phyloP scores from a whole-genome alignment of 2,329 filamentous ascomycete species.

The Ophioceras dolichostomum region DNA sequence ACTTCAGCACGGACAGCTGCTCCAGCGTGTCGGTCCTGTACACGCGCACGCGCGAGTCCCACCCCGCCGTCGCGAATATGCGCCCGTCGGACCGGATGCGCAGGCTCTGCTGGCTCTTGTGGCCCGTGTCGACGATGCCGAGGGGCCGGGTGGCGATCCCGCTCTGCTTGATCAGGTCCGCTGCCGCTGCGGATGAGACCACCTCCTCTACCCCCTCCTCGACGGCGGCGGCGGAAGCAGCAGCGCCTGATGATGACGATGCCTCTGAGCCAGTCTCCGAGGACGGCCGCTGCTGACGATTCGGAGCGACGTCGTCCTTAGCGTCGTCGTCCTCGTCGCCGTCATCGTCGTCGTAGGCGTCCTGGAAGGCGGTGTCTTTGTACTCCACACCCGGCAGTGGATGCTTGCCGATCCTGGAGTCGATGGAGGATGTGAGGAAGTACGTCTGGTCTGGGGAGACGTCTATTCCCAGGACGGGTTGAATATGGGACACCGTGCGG shows the following conservation, averaged over 20 bases:
- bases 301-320: no score
- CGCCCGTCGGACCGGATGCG: constrained; percentile 66
- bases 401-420: constrained; percentile 68
- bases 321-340: background rate
- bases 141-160: constrained; percentile 35
- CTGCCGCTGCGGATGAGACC: no score
- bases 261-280: no score
- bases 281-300: no score
- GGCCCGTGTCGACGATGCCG: constrained; percentile 63
- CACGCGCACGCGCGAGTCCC: constrained; percentile 73
- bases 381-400: no score
- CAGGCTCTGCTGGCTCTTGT: constrained; percentile 80
- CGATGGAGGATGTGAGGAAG: constrained; percentile 74
- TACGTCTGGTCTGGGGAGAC: constrained; percentile 35
- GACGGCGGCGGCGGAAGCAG: no score
- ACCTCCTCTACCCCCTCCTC: no score
- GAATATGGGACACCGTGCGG: constrained; percentile 54
- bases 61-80: constrained; percentile 82
- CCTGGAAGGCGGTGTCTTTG: background rate
- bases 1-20: constrained; percentile 85
- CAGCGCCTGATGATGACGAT: no score
- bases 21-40: constrained; percentile 73
- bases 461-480: constrained; percentile 70
- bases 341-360: background rate
- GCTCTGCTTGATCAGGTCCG: no score